phyloP scores from a whole-genome alignment of 1,139 yeast genomes.

The Lodderomyces margitis region DNA sequence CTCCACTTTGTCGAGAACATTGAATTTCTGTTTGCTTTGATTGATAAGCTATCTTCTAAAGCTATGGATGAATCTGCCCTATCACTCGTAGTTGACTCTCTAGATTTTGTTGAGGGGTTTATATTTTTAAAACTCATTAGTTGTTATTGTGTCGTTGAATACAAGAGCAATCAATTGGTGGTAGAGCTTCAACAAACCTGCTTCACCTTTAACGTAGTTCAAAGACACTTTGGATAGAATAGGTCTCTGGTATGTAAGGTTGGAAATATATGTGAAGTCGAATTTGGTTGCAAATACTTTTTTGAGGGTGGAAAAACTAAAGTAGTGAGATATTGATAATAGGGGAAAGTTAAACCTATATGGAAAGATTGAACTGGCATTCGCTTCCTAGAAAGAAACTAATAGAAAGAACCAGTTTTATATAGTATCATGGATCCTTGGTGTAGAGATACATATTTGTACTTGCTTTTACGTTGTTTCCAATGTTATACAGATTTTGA shows the following conservation, averaged over 20 bases:
- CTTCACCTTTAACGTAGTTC: neutral
- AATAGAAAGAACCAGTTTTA: no score
- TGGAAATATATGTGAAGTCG: neutral
- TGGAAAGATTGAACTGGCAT: no score
- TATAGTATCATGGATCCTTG: no score
- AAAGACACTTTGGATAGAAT: neutral
- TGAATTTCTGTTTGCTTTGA: slow-evolving; percentile 13
- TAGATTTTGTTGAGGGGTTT: slow-evolving; percentile 7
- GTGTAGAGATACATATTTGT: no score
- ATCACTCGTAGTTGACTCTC: slow-evolving; percentile 10
- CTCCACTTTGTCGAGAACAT: slow-evolving; percentile 13
- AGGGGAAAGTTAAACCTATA: no score
- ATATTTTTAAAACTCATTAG: neutral
- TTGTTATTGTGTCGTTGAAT: neutral
- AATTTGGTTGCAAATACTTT: slow-evolving; percentile 4
- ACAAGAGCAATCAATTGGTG: neutral
- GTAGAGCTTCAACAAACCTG: slow-evolving; percentile 1
- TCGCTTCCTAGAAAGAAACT: no score
- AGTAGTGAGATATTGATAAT: no score
- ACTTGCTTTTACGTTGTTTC: no score
- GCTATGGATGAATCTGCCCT: slow-evolving; percentile 9
- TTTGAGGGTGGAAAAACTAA: no score
- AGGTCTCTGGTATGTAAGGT: neutral
- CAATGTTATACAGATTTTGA: no score
- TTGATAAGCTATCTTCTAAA: slow-evolving; percentile 7